phyloP scores from a whole-genome alignment of 1,139 yeast genomes.

The Pichia inconspicua region DNA sequence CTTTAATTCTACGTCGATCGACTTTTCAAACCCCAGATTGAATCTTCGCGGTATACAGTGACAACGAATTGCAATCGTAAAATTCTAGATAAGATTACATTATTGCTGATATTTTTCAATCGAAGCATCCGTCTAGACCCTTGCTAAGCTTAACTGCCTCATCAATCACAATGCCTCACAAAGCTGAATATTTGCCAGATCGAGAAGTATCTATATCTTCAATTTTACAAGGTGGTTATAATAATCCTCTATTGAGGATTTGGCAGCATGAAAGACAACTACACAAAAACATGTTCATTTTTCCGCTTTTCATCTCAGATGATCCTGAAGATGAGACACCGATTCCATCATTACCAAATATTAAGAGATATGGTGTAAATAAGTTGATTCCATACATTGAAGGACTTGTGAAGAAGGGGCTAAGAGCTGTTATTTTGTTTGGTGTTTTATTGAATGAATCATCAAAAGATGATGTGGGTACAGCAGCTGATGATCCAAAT shows the following conservation, averaged over 20 bases:
- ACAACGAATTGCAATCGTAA: too few relatives aligned
- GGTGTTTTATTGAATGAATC: constrained; percentile 81
- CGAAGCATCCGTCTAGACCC: too few relatives aligned
- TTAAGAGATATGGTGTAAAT: constrained; percentile 80
- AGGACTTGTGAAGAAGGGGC: constrained; percentile 69
- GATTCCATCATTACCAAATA: constrained; percentile 78
- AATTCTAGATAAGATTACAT: too few relatives aligned
- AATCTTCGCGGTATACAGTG: too few relatives aligned
- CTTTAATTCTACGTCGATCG: too few relatives aligned
- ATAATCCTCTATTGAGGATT: constrained; percentile 77
- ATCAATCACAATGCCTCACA: constrained; percentile 32
- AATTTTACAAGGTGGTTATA: constrained; percentile 86
- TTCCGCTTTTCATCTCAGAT: constrained; percentile 84
- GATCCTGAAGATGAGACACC: constrained; percentile 68
- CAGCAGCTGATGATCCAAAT: constrained; percentile 91
- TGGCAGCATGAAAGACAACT: constrained; percentile 89
- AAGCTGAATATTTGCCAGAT: constrained; percentile 58
- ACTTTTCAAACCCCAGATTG: too few relatives aligned
- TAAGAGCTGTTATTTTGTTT: constrained; percentile 77
- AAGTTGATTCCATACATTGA: constrained; percentile 66
- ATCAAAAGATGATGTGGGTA: constrained; percentile 71
- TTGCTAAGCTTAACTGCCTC: background rate
- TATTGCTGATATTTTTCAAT: too few relatives aligned
- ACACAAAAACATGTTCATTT: constrained; percentile 82
- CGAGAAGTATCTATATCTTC: constrained; percentile 63